phyloP scores from a whole-genome alignment of 345 rosid genomes.

The Limnanthes douglasii region DNA sequence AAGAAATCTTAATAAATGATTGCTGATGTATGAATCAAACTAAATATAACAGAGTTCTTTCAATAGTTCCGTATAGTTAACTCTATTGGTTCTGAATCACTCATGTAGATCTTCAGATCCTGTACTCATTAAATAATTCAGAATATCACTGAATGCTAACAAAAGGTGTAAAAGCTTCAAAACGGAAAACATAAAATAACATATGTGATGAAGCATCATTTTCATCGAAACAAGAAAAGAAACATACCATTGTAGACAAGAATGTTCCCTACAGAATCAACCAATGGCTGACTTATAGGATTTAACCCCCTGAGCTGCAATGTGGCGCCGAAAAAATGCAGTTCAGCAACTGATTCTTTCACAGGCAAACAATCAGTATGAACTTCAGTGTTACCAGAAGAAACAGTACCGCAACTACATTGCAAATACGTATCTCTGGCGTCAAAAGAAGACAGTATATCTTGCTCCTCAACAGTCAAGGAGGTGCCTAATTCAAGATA shows the following conservation, averaged over 20 bases:
- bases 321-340: constrained; percentile 56
- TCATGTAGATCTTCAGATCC: too few species aligned
- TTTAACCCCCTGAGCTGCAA: constrained; percentile 65
- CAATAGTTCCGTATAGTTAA: too few species aligned
- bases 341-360: constrained; percentile 20
- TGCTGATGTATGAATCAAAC: too few species aligned
- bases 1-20: too few species aligned
- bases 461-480: constrained; percentile 7
- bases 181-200: too few species aligned
- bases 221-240: neutral
- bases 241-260: constrained; percentile 57
- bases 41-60: too few species aligned
- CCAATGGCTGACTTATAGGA: constrained; percentile 47
- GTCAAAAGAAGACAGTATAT: constrained; percentile 12
- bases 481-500: constrained; percentile 12
- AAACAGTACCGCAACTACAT: neutral
- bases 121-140: too few species aligned
- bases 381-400: constrained; percentile 4
- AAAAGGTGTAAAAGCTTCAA: too few species aligned
- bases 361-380: too few species aligned
- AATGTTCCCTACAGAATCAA: constrained; percentile 38
- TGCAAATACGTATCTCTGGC: constrained; percentile 2
- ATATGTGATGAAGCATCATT: too few species aligned
- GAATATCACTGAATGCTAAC: too few species aligned
- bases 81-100: too few species aligned